Conservation (phyloP, 2,329 filamentous ascomycete species). For the Ploettnerulaceae sp. region DNA sequence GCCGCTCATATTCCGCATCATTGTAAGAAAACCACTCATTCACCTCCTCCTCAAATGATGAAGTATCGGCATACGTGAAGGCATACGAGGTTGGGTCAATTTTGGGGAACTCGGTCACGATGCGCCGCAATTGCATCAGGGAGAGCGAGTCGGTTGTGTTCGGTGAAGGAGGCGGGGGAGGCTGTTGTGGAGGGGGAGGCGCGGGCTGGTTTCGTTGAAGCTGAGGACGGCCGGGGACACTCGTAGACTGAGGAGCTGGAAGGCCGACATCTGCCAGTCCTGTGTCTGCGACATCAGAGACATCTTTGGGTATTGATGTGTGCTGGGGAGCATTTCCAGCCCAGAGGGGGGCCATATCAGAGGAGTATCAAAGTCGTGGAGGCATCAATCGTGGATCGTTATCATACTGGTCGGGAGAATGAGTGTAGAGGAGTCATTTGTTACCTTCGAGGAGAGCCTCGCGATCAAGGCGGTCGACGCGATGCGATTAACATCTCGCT, state of each 20-base stretch:
- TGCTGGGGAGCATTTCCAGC: constrained; percentile 18
- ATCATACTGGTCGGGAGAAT: not conserved
- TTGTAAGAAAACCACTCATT: constrained; percentile 98
- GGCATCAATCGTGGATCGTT: not conserved
- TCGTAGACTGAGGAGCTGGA: constrained; percentile 21
- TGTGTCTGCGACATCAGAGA: constrained; percentile 40
- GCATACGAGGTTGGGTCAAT: constrained; percentile 73
- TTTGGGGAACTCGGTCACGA: constrained; percentile 69
- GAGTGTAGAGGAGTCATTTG: not conserved
- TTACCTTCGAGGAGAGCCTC: constrained; percentile 1
- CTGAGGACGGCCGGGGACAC: constrained; percentile 29
- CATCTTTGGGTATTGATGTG: constrained; percentile 20
- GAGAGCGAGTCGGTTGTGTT: constrained; percentile 66
- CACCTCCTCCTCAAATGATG: constrained; percentile 77
- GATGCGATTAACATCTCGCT: constrained; percentile 7
- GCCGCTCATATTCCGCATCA: constrained; percentile 75
- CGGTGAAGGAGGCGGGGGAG: constrained; percentile 31
- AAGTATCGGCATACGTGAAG: constrained; percentile 72
- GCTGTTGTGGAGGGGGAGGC: constrained; percentile 34
- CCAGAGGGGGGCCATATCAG: constrained; percentile 31
- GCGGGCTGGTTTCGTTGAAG: constrained; percentile 37
- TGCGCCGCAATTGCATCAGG: constrained; percentile 64
- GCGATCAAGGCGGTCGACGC: constrained; percentile 8
- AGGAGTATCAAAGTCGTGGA: not conserved
- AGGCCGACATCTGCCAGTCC: constrained; percentile 37